phyloP scores from a whole-genome alignment of 2,329 filamentous ascomycete genomes.

The Aspergillus bombycis region DNA sequence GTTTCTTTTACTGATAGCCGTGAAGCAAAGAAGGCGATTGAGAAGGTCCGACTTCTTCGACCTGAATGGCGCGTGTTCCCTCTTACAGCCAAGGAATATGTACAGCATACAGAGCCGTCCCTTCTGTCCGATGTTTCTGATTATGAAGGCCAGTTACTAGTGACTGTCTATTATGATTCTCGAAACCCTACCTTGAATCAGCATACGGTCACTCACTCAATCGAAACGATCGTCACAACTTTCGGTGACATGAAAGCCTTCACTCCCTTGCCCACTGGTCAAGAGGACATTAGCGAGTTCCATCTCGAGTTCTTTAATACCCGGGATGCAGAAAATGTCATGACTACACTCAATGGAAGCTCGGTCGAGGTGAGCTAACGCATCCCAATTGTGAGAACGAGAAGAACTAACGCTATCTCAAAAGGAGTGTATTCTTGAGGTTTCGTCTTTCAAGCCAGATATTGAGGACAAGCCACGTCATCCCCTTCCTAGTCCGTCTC shows the following conservation, averaged over 20 bases:
- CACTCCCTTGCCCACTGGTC: conserved; percentile 28
- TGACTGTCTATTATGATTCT: conserved; percentile 51
- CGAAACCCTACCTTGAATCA: conserved; percentile 31
- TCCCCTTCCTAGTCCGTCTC: conserved; percentile 17
- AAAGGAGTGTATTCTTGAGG: conserved; percentile 36
- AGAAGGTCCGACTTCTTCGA: conserved; percentile 49
- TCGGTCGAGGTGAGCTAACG: conserved; percentile 37
- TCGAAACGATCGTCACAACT: conserved; percentile 39
- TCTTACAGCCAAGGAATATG: conserved; percentile 51
- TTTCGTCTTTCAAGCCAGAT: conserved; percentile 36
- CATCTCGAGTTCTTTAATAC: conserved; percentile 46
- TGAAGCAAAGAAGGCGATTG: conserved; percentile 58
- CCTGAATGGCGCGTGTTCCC: conserved; percentile 54
- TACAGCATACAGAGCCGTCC: conserved; percentile 38
- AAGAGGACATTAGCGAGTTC: conserved; percentile 38
- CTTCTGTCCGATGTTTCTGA: conserved; percentile 38
- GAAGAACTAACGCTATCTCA: not conserved
- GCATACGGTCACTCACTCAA: conserved; percentile 52
- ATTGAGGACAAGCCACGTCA: conserved; percentile 21
- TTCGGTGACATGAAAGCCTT: conserved; percentile 46
- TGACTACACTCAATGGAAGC: conserved; percentile 39
- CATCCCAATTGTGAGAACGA: not conserved
- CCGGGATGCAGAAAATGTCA: conserved; percentile 39
- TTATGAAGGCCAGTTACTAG: conserved; percentile 60
- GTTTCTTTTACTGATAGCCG: conserved; percentile 64